Evolutionary conservation across 352 stramenopile genomes (phyloP), one percentile per base, ranked within the genome.

Genomic region (Globisporangium splendens): DNA sequence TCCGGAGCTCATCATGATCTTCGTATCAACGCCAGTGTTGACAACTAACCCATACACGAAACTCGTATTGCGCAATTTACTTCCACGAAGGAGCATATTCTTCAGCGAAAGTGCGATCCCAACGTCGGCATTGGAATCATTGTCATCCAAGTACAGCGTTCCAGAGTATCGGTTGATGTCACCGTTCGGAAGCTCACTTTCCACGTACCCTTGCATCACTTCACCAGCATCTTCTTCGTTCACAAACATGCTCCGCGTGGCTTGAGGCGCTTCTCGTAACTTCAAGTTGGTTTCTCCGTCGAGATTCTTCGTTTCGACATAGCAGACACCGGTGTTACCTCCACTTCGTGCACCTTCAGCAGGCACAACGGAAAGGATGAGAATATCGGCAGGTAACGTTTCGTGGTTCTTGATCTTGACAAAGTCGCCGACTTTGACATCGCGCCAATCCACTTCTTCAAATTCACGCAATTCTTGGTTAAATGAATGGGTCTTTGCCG

Each of bases 21-120:
- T 97, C 7, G 77, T 81, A 55, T 98, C 92, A 31, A 95, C 70
- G 22, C 92, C 93, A 8, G 91, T 97, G 67, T 98, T 98, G 11
- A 98, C 74, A 6, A 98, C 96, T 8, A 98, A 59, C 0, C 92
- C 95, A 35, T 94, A 94, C 5, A 88, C 79, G 39, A 57, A 95
- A 28, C 86, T 87, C 8, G 92, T 98, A 61, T 97, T 97, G 5
- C 92, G 83, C 7, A 98, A 56, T 53, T 93, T 86, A 66, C 88
- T 94, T 10, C 91, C 93, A 10, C 93, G 84, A 52, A 97, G 73
- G 6, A 98, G 68, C 66, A 97, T 89, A 64, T 97, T 97, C 54
- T 95, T 91, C 17, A 93, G 56, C n/a, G 72, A 59, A 18, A 95
- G 70, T 5, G 81, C 77, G 15, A 93, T 54, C 0, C 77, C 80